Evolutionary conservation across 1,139 yeast species (phyloP).

Genomic region (Kluyveromyces sp.): DNA sequence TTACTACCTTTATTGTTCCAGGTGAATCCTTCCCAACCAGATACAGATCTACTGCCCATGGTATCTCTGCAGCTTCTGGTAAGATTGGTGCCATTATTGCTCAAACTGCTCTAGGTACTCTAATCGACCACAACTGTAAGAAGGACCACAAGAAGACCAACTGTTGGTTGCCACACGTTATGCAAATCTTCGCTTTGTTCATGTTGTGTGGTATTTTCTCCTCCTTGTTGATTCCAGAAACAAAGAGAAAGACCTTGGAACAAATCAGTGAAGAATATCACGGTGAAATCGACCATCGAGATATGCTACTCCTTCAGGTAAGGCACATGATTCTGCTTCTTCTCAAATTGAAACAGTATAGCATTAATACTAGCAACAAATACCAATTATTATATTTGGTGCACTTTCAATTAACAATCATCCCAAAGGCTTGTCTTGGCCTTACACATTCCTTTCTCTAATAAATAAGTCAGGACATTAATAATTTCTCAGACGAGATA

Average conservation of each 20-base stretch:
- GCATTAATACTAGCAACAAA: neutral
- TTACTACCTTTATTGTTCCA: slow-evolving; percentile 91
- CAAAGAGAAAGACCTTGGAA: slow-evolving; percentile 83
- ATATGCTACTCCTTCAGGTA: slow-evolving; percentile 10
- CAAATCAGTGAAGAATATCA: slow-evolving; percentile 70
- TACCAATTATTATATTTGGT: too few relatives aligned
- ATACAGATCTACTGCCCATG: slow-evolving; percentile 97
- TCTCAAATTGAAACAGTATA: slow-evolving; percentile 15
- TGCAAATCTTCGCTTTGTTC: slow-evolving; percentile 87
- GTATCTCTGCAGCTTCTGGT: slow-evolving; percentile 93
- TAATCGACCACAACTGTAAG: slow-evolving; percentile 69
- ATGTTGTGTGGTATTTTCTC: slow-evolving; percentile 70
- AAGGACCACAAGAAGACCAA: slow-evolving; percentile 38
- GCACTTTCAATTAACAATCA: too few relatives aligned
- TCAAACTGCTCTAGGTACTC: slow-evolving; percentile 81
- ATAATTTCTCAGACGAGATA: too few relatives aligned
- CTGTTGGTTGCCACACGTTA: slow-evolving; percentile 84
- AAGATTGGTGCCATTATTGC: slow-evolving; percentile 96
- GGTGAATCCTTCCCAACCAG: slow-evolving; percentile 97
- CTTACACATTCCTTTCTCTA: too few relatives aligned
- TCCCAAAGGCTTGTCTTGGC: too few relatives aligned
- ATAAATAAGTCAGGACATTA: too few relatives aligned
- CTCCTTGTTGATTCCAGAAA: slow-evolving; percentile 72
- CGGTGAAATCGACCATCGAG: slow-evolving; percentile 50
- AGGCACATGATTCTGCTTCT: slow-evolving; percentile 10